Evolutionary conservation across 2,329 filamentous ascomycete genomes (phyloP).

Genomic region (Xylaria sp.): DNA sequence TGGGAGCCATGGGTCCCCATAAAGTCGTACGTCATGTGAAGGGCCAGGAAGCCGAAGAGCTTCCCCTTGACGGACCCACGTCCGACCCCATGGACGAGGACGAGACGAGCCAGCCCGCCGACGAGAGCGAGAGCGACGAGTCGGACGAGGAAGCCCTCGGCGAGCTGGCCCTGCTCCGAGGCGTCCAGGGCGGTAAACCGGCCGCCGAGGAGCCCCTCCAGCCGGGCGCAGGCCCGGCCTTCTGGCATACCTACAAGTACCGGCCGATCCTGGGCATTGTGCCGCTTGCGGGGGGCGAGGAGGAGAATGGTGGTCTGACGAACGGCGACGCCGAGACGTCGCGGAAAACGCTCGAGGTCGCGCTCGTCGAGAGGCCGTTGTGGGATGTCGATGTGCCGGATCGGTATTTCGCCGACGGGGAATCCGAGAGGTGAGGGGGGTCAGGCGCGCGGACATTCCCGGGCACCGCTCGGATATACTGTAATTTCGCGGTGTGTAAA

Average conservation of each 20-base stretch:
- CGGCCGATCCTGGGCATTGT: constrained; percentile 82
- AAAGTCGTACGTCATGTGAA: constrained; percentile 31
- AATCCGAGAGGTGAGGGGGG: constrained; percentile 48
- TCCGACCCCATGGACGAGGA: constrained; percentile 37
- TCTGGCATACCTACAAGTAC: constrained; percentile 92
- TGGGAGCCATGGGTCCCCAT: constrained; percentile 40
- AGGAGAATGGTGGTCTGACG: constrained; percentile 20
- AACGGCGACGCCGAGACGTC: constrained; percentile 7
- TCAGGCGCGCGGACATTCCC: background rate
- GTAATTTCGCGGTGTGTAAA: background rate
- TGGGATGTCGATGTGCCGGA: constrained; percentile 81
- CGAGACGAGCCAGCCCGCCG: constrained; percentile 30
- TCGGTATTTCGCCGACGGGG: constrained; percentile 64
- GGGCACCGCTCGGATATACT: background rate
- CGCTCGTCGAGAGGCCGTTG: constrained; percentile 81
- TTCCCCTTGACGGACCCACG: constrained; percentile 30
- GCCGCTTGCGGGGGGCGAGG: constrained; percentile 43
- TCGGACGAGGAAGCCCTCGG: constrained; percentile 40
- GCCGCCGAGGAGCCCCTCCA: constrained; percentile 26
- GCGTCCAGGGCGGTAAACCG: constrained; percentile 33
- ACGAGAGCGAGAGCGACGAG: constrained; percentile 39
- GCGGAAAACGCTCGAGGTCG: constrained; percentile 69
- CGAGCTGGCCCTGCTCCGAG: constrained; percentile 36
- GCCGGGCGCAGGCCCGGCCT: constrained; percentile 35
- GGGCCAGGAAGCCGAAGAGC: constrained; percentile 29